Conservation (phyloP, 805 yeast species). For the Wickerhamomyces strasburgensis region DNA sequence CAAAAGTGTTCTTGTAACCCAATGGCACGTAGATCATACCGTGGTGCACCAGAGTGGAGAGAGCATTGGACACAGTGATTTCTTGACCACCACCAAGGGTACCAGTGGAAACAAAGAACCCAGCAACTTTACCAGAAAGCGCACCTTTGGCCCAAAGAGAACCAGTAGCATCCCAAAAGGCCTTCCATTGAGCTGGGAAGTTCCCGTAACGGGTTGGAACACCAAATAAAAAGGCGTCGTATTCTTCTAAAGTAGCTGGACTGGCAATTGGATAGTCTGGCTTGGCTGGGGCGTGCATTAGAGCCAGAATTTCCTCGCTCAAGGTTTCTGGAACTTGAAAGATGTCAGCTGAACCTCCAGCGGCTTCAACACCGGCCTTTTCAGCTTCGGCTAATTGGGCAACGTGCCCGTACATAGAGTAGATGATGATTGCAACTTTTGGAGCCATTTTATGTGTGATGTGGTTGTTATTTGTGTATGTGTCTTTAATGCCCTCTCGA, state of each 20-base stretch:
- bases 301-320: conserved; percentile 50
- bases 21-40: conserved; percentile 75
- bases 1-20: conserved; percentile 60
- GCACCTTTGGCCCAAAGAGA: conserved; percentile 70
- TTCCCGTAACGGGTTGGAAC: conserved; percentile 77
- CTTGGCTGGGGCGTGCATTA: conserved; percentile 63
- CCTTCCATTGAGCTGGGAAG: conserved; percentile 69
- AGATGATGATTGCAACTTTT: conserved; percentile 50
- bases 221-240: conserved; percentile 75
- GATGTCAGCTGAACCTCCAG: conserved; percentile 67
- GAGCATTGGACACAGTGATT: conserved; percentile 51
- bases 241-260: conserved; percentile 47
- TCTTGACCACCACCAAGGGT: conserved; percentile 80
- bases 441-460: conserved; percentile 29
- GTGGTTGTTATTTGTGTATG: neutral
- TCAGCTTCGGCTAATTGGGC: conserved; percentile 63
- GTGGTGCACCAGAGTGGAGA: conserved; percentile 65
- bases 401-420: conserved; percentile 79
- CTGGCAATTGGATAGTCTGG: conserved; percentile 55
- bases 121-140: conserved; percentile 68
- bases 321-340: conserved; percentile 82
- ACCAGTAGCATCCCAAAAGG: conserved; percentile 77
- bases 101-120: conserved; percentile 67
- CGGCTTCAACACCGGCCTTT: conserved; percentile 61
- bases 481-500: neutral